A percentile compares a stretch with the other conserved stretches of the same genome.
Evolutionary conservation across 2,329 filamentous ascomycete genomes (phyloP).

Genomic region (Penicillium sp.): DNA sequence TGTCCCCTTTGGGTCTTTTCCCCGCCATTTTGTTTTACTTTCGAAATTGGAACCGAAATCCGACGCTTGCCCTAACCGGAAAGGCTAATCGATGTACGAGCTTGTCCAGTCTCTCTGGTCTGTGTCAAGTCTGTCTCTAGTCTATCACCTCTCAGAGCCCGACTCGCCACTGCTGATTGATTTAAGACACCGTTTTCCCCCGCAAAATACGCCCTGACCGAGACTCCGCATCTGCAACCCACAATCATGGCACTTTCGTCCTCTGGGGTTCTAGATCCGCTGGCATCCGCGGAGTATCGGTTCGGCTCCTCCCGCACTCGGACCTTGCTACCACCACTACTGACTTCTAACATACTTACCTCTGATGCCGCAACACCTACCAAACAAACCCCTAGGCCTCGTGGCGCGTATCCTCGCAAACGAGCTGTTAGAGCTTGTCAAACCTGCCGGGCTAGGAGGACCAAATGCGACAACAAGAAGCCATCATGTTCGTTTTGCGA

Average conservation of each 20-base stretch:
- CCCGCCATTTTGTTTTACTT: not conserved
- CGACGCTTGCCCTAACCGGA: not conserved
- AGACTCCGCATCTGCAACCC: constrained; percentile 4
- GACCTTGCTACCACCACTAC: not conserved
- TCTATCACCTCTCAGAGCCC: not conserved
- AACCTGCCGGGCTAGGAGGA: constrained; percentile 13
- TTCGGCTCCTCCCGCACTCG: constrained; percentile 1
- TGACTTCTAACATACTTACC: not conserved
- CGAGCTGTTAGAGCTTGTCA: constrained; percentile 19
- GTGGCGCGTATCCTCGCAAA: constrained; percentile 17
- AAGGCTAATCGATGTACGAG: not conserved
- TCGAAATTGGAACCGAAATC: not conserved
- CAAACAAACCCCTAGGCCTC: not conserved
- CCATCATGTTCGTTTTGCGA: constrained; percentile 20
- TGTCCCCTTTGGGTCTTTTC: not conserved
- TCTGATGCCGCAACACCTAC: not conserved
- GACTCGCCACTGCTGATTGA: not conserved
- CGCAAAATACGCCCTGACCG: not conserved
- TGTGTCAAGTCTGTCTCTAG: not conserved
- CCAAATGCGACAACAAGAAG: constrained; percentile 21
- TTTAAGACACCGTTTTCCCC: not conserved
- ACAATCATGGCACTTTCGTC: not conserved
- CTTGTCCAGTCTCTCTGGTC: not conserved
- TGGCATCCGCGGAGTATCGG: not conserved
- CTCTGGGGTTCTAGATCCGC: not conserved